These are phyloP conservation scores for Tolypocladium cylindrosporum DNA, from an alignment of 2,329 filamentous ascomycete species.

Conservation along the genomic window DNA sequence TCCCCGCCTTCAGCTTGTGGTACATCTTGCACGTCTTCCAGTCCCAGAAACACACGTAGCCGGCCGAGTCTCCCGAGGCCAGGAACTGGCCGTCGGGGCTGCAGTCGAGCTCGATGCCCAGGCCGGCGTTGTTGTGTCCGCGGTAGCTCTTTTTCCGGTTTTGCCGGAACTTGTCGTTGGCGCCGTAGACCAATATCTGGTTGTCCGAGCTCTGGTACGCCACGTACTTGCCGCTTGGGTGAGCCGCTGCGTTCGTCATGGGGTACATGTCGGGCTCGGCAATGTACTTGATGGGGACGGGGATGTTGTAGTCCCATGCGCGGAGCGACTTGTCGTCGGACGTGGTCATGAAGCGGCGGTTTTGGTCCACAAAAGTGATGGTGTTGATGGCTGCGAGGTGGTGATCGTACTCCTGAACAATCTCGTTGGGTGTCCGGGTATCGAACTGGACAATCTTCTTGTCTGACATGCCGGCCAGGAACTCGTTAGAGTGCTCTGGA, in stretches of 20 bases:
- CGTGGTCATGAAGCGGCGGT: conserved; percentile 93
- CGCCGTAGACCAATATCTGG: conserved; percentile 91
- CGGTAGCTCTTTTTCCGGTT: conserved; percentile 96
- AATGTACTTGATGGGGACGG: conserved; percentile 96
- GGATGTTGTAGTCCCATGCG: conserved; percentile 97
- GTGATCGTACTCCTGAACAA: conserved; percentile 97
- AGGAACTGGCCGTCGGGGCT: conserved; percentile 90
- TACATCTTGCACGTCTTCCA: conserved; percentile 99
- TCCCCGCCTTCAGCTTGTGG: conserved; percentile 84
- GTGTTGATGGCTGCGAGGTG: conserved; percentile 97
- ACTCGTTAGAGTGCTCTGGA: conserved; percentile 69
- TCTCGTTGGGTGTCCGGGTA: conserved; percentile 62
- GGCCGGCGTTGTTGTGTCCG: conserved; percentile 91
- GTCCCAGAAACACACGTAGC: conserved; percentile 94
- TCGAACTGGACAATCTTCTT: conserved; percentile 99
- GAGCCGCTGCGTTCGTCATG: conserved; percentile 74
- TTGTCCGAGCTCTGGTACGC: conserved; percentile 92
- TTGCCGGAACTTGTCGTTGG: conserved; percentile 91
- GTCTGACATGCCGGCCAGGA: conserved; percentile 92
- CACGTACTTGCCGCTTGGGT: conserved; percentile 88
- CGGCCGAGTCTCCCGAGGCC: conserved; percentile 74
- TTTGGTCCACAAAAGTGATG: conserved; percentile 89
- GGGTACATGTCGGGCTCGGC: conserved; percentile 97
- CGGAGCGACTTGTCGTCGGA: conserved; percentile 94
- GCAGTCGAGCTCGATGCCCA: conserved; percentile 81